phyloP scores from a whole-genome alignment of 805 yeast species.

The Candida mattraensis region DNA sequence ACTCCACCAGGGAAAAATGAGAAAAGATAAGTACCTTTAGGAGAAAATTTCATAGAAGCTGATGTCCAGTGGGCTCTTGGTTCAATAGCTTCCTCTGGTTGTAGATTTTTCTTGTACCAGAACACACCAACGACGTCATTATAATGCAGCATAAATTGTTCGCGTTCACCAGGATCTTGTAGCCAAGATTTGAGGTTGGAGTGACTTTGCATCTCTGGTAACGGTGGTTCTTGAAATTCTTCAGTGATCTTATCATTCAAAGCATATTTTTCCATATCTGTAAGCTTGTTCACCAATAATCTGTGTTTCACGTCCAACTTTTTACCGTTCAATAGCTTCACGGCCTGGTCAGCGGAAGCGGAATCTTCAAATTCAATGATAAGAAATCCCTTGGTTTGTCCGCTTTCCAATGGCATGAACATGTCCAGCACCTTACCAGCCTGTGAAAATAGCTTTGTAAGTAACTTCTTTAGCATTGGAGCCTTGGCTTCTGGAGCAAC shows the following conservation, averaged over 20 bases:
- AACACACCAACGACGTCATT: slow-evolving; percentile 79
- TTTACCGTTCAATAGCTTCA: slow-evolving; percentile 79
- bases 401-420: slow-evolving; percentile 77
- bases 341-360: slow-evolving; percentile 72
- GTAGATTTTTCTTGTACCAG: slow-evolving; percentile 75
- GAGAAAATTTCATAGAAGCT: slow-evolving; percentile 85
- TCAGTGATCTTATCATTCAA: slow-evolving; percentile 59
- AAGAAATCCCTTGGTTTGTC: slow-evolving; percentile 80
- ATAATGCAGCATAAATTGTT: slow-evolving; percentile 79
- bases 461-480: slow-evolving; percentile 79
- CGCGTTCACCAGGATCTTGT: slow-evolving; percentile 84
- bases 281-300: slow-evolving; percentile 75
- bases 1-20: slow-evolving; percentile 94
- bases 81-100: slow-evolving; percentile 74
- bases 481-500: slow-evolving; percentile 88
- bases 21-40: slow-evolving; percentile 85
- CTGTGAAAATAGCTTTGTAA: slow-evolving; percentile 72
- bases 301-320: slow-evolving; percentile 93
- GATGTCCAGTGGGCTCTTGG: slow-evolving; percentile 86
- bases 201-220: slow-evolving; percentile 70
- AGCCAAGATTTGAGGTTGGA: slow-evolving; percentile 91
- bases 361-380: slow-evolving; percentile 78
- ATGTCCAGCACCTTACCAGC: slow-evolving; percentile 82
- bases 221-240: slow-evolving; percentile 67
- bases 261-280: slow-evolving; percentile 80